Evolutionary conservation across 805 yeast species (phyloP).

Genomic region (Jamesozyma piceae): DNA sequence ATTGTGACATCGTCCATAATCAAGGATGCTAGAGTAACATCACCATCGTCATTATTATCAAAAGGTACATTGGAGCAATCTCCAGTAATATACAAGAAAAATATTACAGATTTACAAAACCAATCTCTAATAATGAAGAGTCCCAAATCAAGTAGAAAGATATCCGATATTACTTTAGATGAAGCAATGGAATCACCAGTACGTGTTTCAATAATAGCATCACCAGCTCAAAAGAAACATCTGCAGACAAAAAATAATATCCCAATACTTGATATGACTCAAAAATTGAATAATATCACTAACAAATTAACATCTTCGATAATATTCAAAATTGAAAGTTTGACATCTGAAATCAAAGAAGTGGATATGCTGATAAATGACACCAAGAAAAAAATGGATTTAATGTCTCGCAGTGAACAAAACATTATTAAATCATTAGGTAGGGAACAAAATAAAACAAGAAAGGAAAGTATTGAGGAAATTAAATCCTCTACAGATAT

Average conservation of each 20-base stretch:
- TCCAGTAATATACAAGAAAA: constrained; percentile 32
- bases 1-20: constrained; percentile 23
- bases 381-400: neutral
- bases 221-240: neutral
- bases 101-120: constrained; percentile 35
- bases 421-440: neutral
- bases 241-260: neutral
- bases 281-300: neutral
- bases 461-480: neutral
- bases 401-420: neutral
- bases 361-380: neutral
- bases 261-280: neutral
- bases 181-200: constrained; percentile 1
- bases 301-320: neutral
- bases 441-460: neutral
- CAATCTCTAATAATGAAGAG: constrained; percentile 1
- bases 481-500: neutral
- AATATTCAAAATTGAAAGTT: neutral
- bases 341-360: neutral
- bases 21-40: constrained; percentile 11
- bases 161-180: neutral
- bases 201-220: neutral
- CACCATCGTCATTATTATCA: constrained; percentile 7
- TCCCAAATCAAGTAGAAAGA: neutral
- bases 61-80: constrained; percentile 9